phyloP scores from a whole-genome alignment of 1,284 basidiomycete genomes.

The Leccinum pachyderme region DNA sequence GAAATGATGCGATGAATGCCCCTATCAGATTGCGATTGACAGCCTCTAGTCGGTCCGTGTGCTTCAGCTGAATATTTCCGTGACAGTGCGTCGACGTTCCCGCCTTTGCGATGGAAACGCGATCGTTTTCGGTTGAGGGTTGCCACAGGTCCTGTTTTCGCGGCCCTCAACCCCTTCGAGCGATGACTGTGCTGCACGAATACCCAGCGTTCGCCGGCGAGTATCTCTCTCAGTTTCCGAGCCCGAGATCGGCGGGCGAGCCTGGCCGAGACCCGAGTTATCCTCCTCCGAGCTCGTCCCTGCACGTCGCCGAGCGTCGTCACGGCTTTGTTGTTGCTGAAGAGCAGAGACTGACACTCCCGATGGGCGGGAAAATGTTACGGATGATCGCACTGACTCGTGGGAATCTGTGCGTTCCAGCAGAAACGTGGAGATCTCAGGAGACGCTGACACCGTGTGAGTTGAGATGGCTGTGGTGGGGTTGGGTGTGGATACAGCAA shows the following conservation, averaged over 20 bases:
- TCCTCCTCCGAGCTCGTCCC: conserved; percentile 31
- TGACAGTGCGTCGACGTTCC: conserved; percentile 49
- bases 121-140: conserved; percentile 36
- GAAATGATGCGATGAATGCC: conserved; percentile 10
- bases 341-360: conserved; percentile 55
- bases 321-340: conserved; percentile 48
- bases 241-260: conserved; percentile 41
- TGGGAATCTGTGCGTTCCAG: conserved; percentile 46
- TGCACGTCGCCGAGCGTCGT: conserved; percentile 41
- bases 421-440: conserved; percentile 39
- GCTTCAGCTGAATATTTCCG: conserved; percentile 44
- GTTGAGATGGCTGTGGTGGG: conserved; percentile 69
- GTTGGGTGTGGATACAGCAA: conserved; percentile 50
- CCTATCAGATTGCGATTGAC: not conserved
- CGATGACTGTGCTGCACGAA: conserved; percentile 42
- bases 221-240: conserved; percentile 54
- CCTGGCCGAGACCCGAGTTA: conserved; percentile 21
- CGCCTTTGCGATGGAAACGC: conserved; percentile 36
- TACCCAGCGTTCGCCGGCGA: conserved; percentile 43
- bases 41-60: not conserved
- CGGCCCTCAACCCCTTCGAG: conserved; percentile 37
- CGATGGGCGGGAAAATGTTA: conserved; percentile 63
- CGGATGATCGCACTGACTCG: conserved; percentile 41
- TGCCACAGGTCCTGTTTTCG: conserved; percentile 31
- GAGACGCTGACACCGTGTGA: conserved; percentile 55